phyloP scores from a whole-genome alignment of 768 basidiomycete species.

The Boletus tylopilopsis region DNA sequence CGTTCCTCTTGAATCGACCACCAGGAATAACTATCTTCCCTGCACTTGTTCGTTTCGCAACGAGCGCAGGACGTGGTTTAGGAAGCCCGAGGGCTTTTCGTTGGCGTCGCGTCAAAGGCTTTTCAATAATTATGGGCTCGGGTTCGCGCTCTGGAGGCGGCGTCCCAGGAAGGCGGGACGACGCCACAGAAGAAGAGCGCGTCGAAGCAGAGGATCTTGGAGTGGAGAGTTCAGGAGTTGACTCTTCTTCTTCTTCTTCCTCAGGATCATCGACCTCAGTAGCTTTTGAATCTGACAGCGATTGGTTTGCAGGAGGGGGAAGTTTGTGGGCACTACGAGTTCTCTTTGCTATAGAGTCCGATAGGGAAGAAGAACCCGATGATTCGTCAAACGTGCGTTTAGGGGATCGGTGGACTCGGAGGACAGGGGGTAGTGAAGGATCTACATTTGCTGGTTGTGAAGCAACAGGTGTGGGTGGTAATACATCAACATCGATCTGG shows the following conservation, averaged over 20 bases:
- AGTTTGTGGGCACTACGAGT: constrained; percentile 30
- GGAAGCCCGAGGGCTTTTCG: constrained; percentile 68
- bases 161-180: constrained; percentile 37
- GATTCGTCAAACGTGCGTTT: constrained; percentile 62
- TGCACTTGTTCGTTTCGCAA: constrained; percentile 32
- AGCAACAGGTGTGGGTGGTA: constrained; percentile 26
- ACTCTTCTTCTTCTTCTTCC: constrained; percentile 30
- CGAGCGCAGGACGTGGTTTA: constrained; percentile 41
- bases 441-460: constrained; percentile 11
- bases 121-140: constrained; percentile 18
- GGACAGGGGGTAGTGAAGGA: constrained; percentile 12
- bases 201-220: constrained; percentile 29
- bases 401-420: constrained; percentile 45
- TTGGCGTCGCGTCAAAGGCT: constrained; percentile 60
- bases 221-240: constrained; percentile 44
- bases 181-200: constrained; percentile 30
- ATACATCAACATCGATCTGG: constrained; percentile 27
- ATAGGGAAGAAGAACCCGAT: constrained; percentile 39
- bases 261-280: constrained; percentile 29
- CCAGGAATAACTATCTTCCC: constrained; percentile 66
- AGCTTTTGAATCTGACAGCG: constrained; percentile 12
- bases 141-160: constrained; percentile 27
- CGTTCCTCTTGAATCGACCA: constrained; percentile 42
- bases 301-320: constrained; percentile 11
- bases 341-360: constrained; percentile 35